Evolutionary conservation across 148 eudicot species (phyloP), one percentile per base, ranked within the genome.

Genomic region (Camellia lanceoleosa): DNA sequence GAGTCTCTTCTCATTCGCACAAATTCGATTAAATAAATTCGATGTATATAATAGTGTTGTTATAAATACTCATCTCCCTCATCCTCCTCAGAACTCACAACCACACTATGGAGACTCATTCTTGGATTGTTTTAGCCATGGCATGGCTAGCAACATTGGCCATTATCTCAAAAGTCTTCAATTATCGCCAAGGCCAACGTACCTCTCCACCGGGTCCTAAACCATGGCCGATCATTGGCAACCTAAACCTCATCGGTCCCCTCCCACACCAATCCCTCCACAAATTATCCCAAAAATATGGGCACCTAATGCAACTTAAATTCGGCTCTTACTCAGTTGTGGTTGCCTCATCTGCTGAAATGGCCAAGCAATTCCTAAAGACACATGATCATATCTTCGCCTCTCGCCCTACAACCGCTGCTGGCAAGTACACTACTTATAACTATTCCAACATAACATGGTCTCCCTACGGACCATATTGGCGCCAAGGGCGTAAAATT

Each of bases 201-300:
- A 74, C 7, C 70, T n/a, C 55, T 16, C 84, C 84, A 4, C 82
- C 84, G 1, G 87, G 87, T 15, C 87, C 87, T 3, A 78, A 52
- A 49, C 87, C 87, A n/a, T 85, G 76, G 87, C 84, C 84, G 0
- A 23, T 85, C 18, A 70, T 85, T 1, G 87, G 87, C 61, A 85
- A 85, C 73, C 61, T 81, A 8, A 61, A 81, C 80, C 84, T 81
- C 54, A 65, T 81, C 0, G 82, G 87, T 38, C 70, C 84, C 6
- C 63, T 74, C 56, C 84, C 84, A 4, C 84, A 85, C 75, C 82
- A 74, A 49, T 85, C 84, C 68, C 68, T 81, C 52, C 82, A 81
- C 82, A 42, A 49, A 2, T 43, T 84, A 11, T 78, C 87, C 68
- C 56, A 64, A 64, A 81, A 79, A n/a, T 78, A 85, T 46, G 84